A percentile compares a stretch with the other conserved stretches of the same genome.
Conservation (phyloP, 352 stramenopile species). For the Thalassiosira exigua region DNA sequence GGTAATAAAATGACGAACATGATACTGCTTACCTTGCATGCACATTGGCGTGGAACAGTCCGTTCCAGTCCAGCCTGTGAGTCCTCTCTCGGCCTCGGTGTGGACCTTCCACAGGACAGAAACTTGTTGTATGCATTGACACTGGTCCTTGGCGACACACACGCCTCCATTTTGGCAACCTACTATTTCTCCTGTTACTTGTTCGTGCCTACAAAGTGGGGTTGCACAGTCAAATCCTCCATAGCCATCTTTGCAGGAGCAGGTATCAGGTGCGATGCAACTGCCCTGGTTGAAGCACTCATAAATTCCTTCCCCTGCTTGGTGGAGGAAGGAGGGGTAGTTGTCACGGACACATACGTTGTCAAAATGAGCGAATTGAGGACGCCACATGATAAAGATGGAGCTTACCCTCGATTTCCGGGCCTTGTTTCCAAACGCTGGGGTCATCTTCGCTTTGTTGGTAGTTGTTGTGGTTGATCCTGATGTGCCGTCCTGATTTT, state of each 20-base stretch:
- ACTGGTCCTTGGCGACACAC: conserved; percentile 92
- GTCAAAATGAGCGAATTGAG: too few relatives aligned
- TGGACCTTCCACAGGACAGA: conserved; percentile 88
- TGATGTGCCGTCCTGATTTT: conserved; percentile 83
- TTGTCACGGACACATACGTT: too few relatives aligned
- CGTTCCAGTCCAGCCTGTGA: conserved; percentile 92
- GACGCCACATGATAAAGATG: too few relatives aligned
- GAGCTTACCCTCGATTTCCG: conserved; percentile 23
- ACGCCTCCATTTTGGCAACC: conserved; percentile 92
- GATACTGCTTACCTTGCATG: conserved; percentile 92
- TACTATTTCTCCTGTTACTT: conserved; percentile 55
- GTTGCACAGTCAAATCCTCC: conserved; percentile 93
- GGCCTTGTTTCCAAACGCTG: conserved; percentile 84
- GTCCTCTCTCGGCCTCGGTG: conserved; percentile 81
- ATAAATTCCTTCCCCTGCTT: conserved; percentile 90
- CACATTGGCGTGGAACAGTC: conserved; percentile 96
- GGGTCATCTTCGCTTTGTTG: conserved; percentile 76
- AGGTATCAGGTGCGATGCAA: conserved; percentile 92
- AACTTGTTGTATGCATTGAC: conserved; percentile 89
- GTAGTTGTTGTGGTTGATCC: conserved; percentile 94
- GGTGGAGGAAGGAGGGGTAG: neutral
- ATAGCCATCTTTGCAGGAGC: conserved; percentile 91
- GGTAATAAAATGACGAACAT: too few relatives aligned
- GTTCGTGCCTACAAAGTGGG: conserved; percentile 89
- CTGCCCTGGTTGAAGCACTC: conserved; percentile 92